Conservation (phyloP, 2,329 filamentous ascomycete genomes). For the Lachnum nothofagi region DNA sequence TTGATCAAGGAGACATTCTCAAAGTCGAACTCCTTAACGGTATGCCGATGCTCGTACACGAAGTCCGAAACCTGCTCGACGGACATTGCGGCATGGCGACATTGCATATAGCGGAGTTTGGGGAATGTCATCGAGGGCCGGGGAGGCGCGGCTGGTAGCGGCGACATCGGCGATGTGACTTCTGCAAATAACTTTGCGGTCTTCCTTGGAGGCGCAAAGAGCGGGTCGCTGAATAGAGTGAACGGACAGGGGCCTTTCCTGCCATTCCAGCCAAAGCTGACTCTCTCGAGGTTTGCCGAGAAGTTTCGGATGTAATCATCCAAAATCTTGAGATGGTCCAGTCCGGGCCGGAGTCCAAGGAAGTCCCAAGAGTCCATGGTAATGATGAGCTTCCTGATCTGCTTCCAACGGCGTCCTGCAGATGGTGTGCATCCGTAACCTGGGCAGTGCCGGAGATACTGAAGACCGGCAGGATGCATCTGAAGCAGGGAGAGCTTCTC, state of each 20-base stretch:
- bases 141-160: constrained; percentile 48
- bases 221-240: constrained; percentile 57
- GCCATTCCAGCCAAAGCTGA: constrained; percentile 74
- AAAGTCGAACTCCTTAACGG: constrained; percentile 73
- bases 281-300: constrained; percentile 58
- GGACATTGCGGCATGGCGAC: constrained; percentile 70
- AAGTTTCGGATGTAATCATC: constrained; percentile 75
- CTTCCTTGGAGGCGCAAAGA: constrained; percentile 54
- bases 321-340: constrained; percentile 71
- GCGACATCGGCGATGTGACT: constrained; percentile 60
- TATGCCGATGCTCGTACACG: constrained; percentile 60
- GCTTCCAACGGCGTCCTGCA: constrained; percentile 67
- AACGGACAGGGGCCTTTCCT: constrained; percentile 68
- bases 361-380: constrained; percentile 68
- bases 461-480: constrained; percentile 69
- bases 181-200: constrained; percentile 58
- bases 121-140: constrained; percentile 60
- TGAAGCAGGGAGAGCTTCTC: constrained; percentile 65
- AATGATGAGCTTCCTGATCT: constrained; percentile 69
- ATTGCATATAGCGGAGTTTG: constrained; percentile 60
- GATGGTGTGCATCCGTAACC: constrained; percentile 72
- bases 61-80: constrained; percentile 65
- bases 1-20: constrained; percentile 66
- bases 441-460: constrained; percentile 69
- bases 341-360: constrained; percentile 51